Evolutionary conservation across 306 rosid species (phyloP).

Genomic region (Acacia confusa): DNA sequence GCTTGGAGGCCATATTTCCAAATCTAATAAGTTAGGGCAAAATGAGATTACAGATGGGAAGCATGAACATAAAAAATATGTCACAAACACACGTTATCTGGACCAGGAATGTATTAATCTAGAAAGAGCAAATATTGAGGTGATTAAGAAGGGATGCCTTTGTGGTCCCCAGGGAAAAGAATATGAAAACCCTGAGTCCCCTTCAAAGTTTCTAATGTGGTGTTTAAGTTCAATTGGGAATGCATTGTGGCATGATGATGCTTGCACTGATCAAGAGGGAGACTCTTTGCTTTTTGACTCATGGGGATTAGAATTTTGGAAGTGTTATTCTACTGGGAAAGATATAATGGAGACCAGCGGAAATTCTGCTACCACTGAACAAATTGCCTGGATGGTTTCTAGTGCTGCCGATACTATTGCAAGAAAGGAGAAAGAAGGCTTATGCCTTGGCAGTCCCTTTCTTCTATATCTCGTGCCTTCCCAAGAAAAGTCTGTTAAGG

Average conservation of each 20-base stretch:
- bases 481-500: slow-evolving; percentile 77
- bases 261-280: slow-evolving; percentile 51
- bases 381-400: slow-evolving; percentile 89
- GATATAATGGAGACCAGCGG: slow-evolving; percentile 79
- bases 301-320: slow-evolving; percentile 93
- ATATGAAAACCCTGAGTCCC: slow-evolving; percentile 47
- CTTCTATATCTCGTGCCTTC: slow-evolving; percentile 85
- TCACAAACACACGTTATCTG: slow-evolving; percentile 13
- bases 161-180: slow-evolving; percentile 26
- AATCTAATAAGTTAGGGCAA: slow-evolving; percentile 21
- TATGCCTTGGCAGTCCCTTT: slow-evolving; percentile 64
- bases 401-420: slow-evolving; percentile 76
- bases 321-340: slow-evolving; percentile 64
- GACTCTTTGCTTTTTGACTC: slow-evolving; percentile 57
- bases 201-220: slow-evolving; percentile 76
- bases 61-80: slow-evolving; percentile 22
- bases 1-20: slow-evolving; percentile 18
- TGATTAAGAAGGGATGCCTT: slow-evolving; percentile 28
- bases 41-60: slow-evolving; percentile 24
- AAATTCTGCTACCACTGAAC: slow-evolving; percentile 58
- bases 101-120: slow-evolving; percentile 27
- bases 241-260: slow-evolving; percentile 57
- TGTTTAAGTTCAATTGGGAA: slow-evolving; percentile 80
- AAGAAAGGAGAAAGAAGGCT: slow-evolving; percentile 76
- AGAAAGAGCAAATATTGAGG: slow-evolving; percentile 31